A percentile compares a stretch with the other conserved stretches of the same genome.
Conservation (phyloP, 163 green algal genomes). For the Coccomyxa subellipsoidea region DNA sequence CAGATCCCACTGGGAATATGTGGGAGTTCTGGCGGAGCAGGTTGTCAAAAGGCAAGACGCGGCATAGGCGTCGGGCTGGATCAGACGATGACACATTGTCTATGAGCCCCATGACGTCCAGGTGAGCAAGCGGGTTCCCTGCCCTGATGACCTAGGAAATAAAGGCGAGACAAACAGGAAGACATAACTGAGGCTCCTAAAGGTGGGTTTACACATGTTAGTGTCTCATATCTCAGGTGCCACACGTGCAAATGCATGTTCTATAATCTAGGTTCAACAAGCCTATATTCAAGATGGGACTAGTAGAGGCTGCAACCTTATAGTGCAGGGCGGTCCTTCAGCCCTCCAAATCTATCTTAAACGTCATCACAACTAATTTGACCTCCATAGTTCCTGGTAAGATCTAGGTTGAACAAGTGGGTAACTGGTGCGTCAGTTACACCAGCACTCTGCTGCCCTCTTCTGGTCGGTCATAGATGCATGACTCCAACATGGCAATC, state of each 20-base stretch:
- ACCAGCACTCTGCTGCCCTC: background rate
- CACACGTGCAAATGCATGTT: too few species aligned
- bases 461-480: too few species aligned
- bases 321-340: too few species aligned
- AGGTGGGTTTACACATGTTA: too few species aligned
- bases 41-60: conserved; percentile 27
- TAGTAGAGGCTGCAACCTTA: too few species aligned
- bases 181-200: too few species aligned
- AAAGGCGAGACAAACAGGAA: too few species aligned
- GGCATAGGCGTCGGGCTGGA: conserved; percentile 16
- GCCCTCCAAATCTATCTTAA: too few species aligned
- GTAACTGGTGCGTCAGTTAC: background rate
- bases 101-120: conserved; percentile 2
- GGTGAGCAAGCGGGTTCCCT: background rate
- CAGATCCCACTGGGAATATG: background rate
- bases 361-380: too few species aligned
- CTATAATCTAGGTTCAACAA: background rate
- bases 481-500: too few species aligned
- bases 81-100: conserved; percentile 13
- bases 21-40: conserved; percentile 28
- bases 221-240: too few species aligned
- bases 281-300: background rate
- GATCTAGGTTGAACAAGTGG: background rate
- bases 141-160: background rate
- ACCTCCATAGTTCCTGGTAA: too few species aligned